Evolutionary conservation across 1,284 basidiomycete genomes (phyloP), one percentile per base, ranked within the genome.

Genomic region (Tausonia pullulans): DNA sequence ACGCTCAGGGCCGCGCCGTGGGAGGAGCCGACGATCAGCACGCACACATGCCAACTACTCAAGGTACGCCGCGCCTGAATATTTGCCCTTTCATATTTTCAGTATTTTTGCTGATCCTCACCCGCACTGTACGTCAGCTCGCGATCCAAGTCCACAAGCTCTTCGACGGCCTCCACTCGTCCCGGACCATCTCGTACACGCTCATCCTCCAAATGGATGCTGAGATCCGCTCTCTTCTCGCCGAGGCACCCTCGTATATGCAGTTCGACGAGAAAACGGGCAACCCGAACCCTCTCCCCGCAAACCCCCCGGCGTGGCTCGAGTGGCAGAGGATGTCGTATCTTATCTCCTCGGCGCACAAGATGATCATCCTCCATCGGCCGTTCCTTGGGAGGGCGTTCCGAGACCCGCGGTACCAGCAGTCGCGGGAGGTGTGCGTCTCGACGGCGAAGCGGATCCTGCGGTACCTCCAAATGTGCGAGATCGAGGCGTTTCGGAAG

Each of bases 371-470:
- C 14, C 58, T 69, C 6, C 68, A 69, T 43, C 66, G 69, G 40
- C 69, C 69, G 1, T 69, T 62, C 52, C 59, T 69, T 4, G 69
- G 69, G 8, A 55, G 68, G 44, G 69, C 68, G 39, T 69, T 69
- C 57, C 44, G 64, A 11, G 69, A 69, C 57, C 49, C 58, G 43
- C 51, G 61, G 4, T 69, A 69, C 52, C 51, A 60, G 39, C 52
- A 55, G 14, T 67, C 66, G 10, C 51, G 66, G 45, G 66, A 68
- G 39, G 63, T 66, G 11, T 61, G 67, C n/a, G 59, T 61, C 8
- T 16, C 45, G 13, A 52, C 45, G 9, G 61, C 61, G 4, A 55
- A 9, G 45, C 52, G 61, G 11, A 62, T 65, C 55, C 49, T 56
- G 5, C 46, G 46, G 2, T 52, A 45, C 11, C 58, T 64, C 27